Conservation (phyloP, 768 basidiomycete species). For the Tylopilus rubrobrunneus region DNA sequence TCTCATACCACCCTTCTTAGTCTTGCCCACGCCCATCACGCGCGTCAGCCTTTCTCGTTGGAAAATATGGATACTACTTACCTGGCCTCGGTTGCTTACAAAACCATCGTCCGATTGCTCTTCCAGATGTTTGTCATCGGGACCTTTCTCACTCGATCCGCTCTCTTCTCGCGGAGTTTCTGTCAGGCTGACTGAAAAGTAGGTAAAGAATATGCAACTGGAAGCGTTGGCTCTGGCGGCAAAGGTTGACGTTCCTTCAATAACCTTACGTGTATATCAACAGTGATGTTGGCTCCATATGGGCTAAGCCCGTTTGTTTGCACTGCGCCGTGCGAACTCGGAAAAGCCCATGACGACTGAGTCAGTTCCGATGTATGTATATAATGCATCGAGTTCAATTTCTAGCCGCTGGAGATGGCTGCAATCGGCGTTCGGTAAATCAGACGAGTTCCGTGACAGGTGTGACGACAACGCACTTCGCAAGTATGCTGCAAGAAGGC, state of each 20-base stretch:
- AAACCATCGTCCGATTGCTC: no score
- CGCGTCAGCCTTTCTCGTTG: no score
- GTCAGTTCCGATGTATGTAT: conserved; percentile 12
- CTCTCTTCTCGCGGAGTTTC: no score
- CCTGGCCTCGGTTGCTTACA: no score
- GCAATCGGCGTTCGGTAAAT: background rate
- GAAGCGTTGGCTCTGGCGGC: background rate
- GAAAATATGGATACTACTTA: no score
- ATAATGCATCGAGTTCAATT: conserved; percentile 24
- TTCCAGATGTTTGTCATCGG: no score
- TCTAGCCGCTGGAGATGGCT: conserved; percentile 18
- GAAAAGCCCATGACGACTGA: conserved; percentile 10
- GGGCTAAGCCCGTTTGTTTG: conserved; percentile 10
- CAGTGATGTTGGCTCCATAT: conserved; percentile 21
- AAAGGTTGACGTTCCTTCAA: conserved; percentile 1
- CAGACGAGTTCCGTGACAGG: background rate
- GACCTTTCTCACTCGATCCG: no score
- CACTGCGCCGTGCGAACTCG: conserved; percentile 13
- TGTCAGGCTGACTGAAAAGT: background rate
- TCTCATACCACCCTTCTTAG: no score
- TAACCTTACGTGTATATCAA: conserved; percentile 19
- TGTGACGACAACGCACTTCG: conserved; percentile 10
- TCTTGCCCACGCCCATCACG: no score
- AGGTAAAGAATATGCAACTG: background rate
- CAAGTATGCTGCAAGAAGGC: conserved; percentile 16